Evolutionary conservation across 1,139 yeast species (phyloP).

Genomic region (Ogataea hybrid): DNA sequence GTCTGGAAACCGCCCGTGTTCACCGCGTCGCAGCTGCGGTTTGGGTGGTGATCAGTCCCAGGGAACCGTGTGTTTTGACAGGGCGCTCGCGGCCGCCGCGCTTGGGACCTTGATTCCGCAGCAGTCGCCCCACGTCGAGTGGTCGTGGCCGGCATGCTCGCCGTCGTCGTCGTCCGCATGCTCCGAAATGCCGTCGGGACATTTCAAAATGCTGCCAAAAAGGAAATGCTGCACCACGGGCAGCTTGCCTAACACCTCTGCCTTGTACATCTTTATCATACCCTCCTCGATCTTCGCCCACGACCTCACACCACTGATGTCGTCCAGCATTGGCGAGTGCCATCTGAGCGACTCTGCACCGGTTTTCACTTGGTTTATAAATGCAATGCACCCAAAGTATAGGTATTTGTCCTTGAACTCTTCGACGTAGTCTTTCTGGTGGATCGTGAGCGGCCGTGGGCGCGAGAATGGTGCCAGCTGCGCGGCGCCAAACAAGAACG

Average conservation of each 20-base stretch:
- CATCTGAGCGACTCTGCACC: constrained; percentile 73
- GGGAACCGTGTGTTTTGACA: constrained; percentile 56
- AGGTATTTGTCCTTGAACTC: constrained; percentile 71
- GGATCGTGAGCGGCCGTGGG: constrained; percentile 83
- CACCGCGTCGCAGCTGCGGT: constrained; percentile 92
- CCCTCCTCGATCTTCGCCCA: constrained; percentile 94
- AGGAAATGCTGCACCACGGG: constrained; percentile 93
- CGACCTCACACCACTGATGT: constrained; percentile 84
- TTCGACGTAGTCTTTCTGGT: constrained; percentile 79
- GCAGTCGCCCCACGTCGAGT: constrained; percentile 89
- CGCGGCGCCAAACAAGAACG: constrained; percentile 40
- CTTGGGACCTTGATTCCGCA: constrained; percentile 97
- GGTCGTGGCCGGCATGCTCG: constrained; percentile 16
- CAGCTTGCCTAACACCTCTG: constrained; percentile 83
- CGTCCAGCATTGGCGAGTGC: constrained; percentile 98
- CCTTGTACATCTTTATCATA: constrained; percentile 93
- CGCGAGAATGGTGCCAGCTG: constrained; percentile 79
- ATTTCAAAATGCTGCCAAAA: constrained; percentile 53
- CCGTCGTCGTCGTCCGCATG: constrained; percentile 36
- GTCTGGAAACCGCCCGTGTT: constrained; percentile 96
- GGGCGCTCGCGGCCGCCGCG: constrained; percentile 84
- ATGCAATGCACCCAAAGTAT: constrained; percentile 84
- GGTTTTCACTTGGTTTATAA: constrained; percentile 81
- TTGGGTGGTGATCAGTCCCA: constrained; percentile 92
- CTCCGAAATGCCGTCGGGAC: constrained; percentile 52